Base-by-base conservation (phyloP, 345 rosid genomes). In the Heritiera fomes region DNA sequence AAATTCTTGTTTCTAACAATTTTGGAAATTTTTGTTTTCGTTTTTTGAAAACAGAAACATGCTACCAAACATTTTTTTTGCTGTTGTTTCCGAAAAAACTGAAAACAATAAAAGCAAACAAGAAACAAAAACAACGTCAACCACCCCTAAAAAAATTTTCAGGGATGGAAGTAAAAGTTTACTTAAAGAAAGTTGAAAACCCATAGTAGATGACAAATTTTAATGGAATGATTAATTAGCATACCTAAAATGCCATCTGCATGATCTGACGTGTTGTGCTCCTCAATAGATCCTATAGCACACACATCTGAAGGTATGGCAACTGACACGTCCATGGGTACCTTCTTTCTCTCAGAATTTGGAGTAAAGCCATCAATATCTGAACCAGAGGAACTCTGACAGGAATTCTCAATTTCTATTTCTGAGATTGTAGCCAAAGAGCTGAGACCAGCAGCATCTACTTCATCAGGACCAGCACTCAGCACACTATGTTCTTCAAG, bases 361-460 rank as follows among this genome's bases (percentile, higher is more conserved):
- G 77, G 76, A 73, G 87, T 82, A 45, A 52, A 74, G 66, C 79
- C 90, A 78, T 76, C 89, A 74, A 67, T 82, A 75, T 78, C 87
- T 34, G 89, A 84, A 77, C 78, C 71, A 84, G 75, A 77, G 82
- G 80, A 71, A 55, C 84, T 86, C 82, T 87, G 88, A 7, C 76
- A 78, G 83, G 80, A 71, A 59, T 85, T 86, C 82, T 87, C 88
- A 7, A 70, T 58, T 85, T 90, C 93, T 75, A 86, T 92, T 88
- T 91, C 98, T 79, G 94, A 87, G 81, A 80, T 84, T 77, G 87
- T 81, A 18, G 82, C 86, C 76, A 89, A 83, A 72, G 85, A 80
- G 78, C 78, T 80, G 45, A 75, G 88, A 41, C 61, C 68, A 40
- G 85, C 80, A 56, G 76, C 84, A 78, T 82, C 86, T 46, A 80